A percentile compares a stretch with the other conserved stretches of the same genome.
Evolutionary conservation across 2,329 filamentous ascomycete genomes (phyloP).

Genomic region (Epichloe aotearoae): DNA sequence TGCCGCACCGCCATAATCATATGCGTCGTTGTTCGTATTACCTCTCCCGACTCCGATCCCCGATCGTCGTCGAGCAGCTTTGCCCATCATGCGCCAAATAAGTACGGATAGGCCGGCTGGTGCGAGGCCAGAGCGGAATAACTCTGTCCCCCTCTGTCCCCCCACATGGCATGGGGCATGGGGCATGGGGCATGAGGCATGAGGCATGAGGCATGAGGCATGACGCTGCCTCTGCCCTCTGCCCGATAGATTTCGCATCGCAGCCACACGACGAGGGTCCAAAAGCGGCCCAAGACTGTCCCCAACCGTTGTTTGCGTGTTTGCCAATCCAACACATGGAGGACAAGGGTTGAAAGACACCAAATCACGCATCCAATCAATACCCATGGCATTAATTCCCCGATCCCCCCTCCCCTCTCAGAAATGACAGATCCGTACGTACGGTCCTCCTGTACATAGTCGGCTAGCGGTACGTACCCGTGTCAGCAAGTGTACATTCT

Average conservation of each 20-base stretch:
- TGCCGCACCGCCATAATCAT: no score
- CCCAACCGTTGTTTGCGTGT: background rate
- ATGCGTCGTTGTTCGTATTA: no score
- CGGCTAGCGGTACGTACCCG: background rate
- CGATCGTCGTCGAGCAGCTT: no score
- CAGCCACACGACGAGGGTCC: background rate
- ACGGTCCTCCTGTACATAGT: background rate
- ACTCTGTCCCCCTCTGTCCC: no score
- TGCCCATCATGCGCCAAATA: no score
- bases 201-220: background rate
- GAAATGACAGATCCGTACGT: background rate
- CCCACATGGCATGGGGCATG: background rate
- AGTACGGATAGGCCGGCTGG: no score
- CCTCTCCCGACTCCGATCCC: no score
- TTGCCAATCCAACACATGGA: background rate
- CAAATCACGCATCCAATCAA: no score
- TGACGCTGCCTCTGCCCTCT: background rate
- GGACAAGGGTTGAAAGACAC: background rate
- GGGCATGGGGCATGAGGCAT: no score
- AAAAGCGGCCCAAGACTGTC: background rate
- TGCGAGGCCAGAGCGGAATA: no score
- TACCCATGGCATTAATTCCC: background rate
- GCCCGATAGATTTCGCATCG: conserved; percentile 3
- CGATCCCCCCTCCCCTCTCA: background rate
- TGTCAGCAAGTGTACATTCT: background rate